A percentile compares a stretch with the other conserved stretches of the same genome.
phyloP scores from a whole-genome alignment of 768 basidiomycete species.

The Boletus huronensis region DNA sequence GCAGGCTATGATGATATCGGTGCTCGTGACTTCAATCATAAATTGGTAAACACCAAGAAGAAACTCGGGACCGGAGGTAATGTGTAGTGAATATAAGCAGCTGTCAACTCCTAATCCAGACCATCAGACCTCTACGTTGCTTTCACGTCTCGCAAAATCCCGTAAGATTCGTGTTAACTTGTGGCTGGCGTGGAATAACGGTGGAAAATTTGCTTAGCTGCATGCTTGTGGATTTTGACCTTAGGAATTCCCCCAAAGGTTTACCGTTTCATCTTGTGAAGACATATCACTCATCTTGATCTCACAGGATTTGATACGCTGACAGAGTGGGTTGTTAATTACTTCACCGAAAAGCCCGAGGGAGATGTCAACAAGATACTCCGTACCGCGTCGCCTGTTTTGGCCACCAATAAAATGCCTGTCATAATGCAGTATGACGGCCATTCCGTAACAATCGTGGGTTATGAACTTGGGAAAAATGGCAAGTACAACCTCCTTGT shows the following conservation, averaged over 20 bases:
- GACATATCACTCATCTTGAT: not conserved
- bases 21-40: slow-evolving; percentile 50
- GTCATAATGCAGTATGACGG: slow-evolving; percentile 79
- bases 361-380: slow-evolving; percentile 52
- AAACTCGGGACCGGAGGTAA: slow-evolving; percentile 82
- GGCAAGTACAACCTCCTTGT: slow-evolving; percentile 62
- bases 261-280: slow-evolving; percentile 3
- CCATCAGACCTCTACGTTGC: slow-evolving; percentile 70
- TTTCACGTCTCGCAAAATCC: slow-evolving; percentile 73
- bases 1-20: slow-evolving; percentile 75
- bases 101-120: not conserved
- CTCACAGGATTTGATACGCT: slow-evolving; percentile 45
- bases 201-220: slow-evolving; percentile 36
- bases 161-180: slow-evolving; percentile 48
- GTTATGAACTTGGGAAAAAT: slow-evolving; percentile 65
- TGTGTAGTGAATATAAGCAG: not conserved
- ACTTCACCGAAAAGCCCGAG: slow-evolving; percentile 50
- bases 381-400: slow-evolving; percentile 47
- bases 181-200: not conserved
- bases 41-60: slow-evolving; percentile 54
- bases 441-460: slow-evolving; percentile 85
- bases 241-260: slow-evolving; percentile 45
- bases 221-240: slow-evolving; percentile 63
- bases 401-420: slow-evolving; percentile 66
- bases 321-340: slow-evolving; percentile 69